Base-by-base conservation (phyloP, 148 eudicot genomes). In the Heliamphora exappendiculata region DNA sequence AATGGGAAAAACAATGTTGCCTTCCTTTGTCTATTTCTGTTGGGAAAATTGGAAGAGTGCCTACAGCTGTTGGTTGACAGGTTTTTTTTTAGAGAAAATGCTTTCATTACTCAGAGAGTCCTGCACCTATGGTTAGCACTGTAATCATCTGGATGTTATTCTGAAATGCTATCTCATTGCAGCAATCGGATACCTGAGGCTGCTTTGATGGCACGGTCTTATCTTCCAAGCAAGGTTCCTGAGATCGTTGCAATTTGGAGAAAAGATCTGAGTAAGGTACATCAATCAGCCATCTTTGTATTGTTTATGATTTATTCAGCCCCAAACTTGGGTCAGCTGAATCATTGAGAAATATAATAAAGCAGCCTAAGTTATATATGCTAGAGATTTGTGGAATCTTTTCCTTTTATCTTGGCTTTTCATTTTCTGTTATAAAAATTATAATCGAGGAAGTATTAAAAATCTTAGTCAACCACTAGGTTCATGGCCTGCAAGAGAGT, bases 171-270 rank as follows among this genome's bases (percentile, higher is more conserved):
- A 81, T 73, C 51, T 78, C 31, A 64, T 75, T 85, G 81, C 93
- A 93, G 96, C 89, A 94, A 94, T 78, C 96, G 98, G 80, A 90
- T 94, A 79, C 98, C 96, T 49, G 97, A 94, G 80, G 98, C 97
- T 84, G 97, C 96, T 86, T 78, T 94, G 78, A 90, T 94, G 97
- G 98, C 96, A 39, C 85, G 97, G 64, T 94, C 98, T 73, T 92
- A 92, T 82, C 94, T 94, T 74, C 98, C 98, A 50, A 92, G 98
- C 85, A 94, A 89, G 86, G 97, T 92, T 73, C 86, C 98, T 50
- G 91, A 94, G 84, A 88, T 94, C 69, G 96, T 94, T 75, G 87
- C 88, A 45, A 79, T 92, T 70, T 94, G 98, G 98, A 92, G 93
- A 86, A 92, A 90, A 77, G 98, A 94, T 84, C 89, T 94, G 47